Base-by-base conservation (phyloP, 2,329 filamentous ascomycete genomes). In the Volutella citrinella region DNA sequence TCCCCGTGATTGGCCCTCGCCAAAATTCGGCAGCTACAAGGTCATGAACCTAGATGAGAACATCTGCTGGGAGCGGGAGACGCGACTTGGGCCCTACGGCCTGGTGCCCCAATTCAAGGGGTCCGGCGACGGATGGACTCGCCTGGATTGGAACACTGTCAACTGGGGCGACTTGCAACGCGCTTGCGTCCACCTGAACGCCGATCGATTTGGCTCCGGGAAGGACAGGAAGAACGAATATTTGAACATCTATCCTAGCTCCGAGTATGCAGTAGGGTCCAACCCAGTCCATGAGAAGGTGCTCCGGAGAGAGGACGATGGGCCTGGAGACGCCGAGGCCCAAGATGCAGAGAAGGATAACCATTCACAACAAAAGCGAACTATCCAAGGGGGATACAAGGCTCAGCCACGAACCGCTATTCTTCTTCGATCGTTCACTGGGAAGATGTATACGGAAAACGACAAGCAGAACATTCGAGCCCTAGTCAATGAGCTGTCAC, bases 391-490 rank as follows among this genome's bases (percentile, higher is more conserved):
- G 16, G 52, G 55, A 5, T 51, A 49, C 31, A 46, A 45, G 25
- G 48, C 56, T 3, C 72, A 77, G 50, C 55, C 64, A 4, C 74
- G 87, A 21, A 89, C 85, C 1, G 87, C 84, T 2, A 61, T 95
- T 9, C 61, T 95, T 6, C 72, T 95, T 22, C 80, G 88, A 22
- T 82, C 85, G 0, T 91, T 84, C 68, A 79, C 77, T 19, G 82
- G 80, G 36, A 88, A 86, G 56, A 59, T 76, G 18, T 95, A 89
- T 57, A 86, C 81, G 18, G 76, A 85, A 24, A 86, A 91, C 53
- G 86, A 91, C 55, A 78, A 85, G 53, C 80, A 90, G 56, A 82
- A 81, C 34, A 78, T 95, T 24, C 82, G 89, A 18, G 78, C 88
- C 21, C 75, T 94, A 54, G 78, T 95, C 47, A 82, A 78, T 39